Base-by-base conservation (phyloP, 1,284 basidiomycete species). In the Kalmanozyma brasiliensis region DNA sequence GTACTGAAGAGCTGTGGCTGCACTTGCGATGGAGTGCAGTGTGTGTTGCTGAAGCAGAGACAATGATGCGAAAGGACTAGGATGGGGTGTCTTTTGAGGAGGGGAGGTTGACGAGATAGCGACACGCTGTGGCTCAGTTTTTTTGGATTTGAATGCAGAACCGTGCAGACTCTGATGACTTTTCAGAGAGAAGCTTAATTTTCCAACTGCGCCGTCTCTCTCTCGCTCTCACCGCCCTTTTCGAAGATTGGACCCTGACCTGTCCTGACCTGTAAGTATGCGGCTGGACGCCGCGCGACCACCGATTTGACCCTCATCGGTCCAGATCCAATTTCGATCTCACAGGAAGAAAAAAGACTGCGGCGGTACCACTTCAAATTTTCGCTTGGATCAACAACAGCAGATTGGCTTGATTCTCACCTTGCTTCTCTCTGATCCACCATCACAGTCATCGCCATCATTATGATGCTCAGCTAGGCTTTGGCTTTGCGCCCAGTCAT, bases 231-330 rank as follows among this genome's bases (percentile, higher is more conserved):
- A n/a, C n/a, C n/a, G n/a, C n/a, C 16, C 7, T 29, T 29, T 29
- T 29, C 26, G 26, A 29, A 29, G 26, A 24, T 43, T 63, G 60
- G 60, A 63, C 60, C 60, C 60, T 63, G 44, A 30, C 17, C 51
- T n/a, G n/a, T n/a, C n/a, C n/a, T n/a, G n/a, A n/a, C n/a, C n/a
- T n/a, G n/a, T n/a, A n/a, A n/a, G n/a, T n/a, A n/a, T n/a, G n/a
- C n/a, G n/a, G n/a, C n/a, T n/a, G n/a, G n/a, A n/a, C n/a, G n/a
- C n/a, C n/a, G n/a, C n/a, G n/a, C n/a, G n/a, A n/a, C n/a, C n/a
- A n/a, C n/a, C n/a, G n/a, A n/a, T n/a, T n/a, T n/a, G n/a, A n/a
- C n/a, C n/a, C n/a, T n/a, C n/a, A n/a, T n/a, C n/a, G n/a, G n/a
- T n/a, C n/a, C n/a, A n/a, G n/a, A n/a, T n/a, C n/a, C n/a, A n/a